Evolutionary conservation across 75 land plant genomes (phyloP), one percentile per base, ranked within the genome.

Genomic region (Pinus tabuliformis): DNA sequence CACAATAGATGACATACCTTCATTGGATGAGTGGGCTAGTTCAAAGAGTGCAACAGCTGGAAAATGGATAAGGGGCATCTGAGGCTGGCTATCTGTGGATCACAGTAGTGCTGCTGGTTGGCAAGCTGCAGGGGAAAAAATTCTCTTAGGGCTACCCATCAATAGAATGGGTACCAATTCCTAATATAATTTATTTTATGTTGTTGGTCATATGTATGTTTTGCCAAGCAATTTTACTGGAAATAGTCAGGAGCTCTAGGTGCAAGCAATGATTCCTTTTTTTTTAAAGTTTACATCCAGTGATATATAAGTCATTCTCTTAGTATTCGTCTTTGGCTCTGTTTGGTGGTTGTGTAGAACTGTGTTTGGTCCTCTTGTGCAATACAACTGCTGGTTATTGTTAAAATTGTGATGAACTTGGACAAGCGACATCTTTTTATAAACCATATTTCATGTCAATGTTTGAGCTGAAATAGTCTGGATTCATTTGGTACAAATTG

Each of bases 291-390:
- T 33, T 64, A 33, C 6, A 64, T 30, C 68, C 42, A 16, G 30
- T 33, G 30, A 16, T 33, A 33, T 4, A 16, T 16, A 30, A 64
- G 33, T 64, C 5, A 6, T 30, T 33, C 33, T 49, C 54, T 39
- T 39, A 4, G 30, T 62, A 64, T 64, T 5, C 18, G 4, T 33
- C 24, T 49, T 11, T 68, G 71, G 49, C 12, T 8, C 52, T 42
- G n/a, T n/a, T 45, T 37, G 12, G 11, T 68, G 45, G 9, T 18
- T 6, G 20, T 39, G 21, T 42, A 21, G 71, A 20, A 42, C 24
- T 22, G 14, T 68, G 22, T 18, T 68, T 68, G 42, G 71, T 18
- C 9, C 52, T 66, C 49, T 65, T 65, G 24, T 68, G 71, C 71
- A 68, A 68, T 12, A 20, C 49, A n/a, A 2, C n/a, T 20, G 52